Conservation (phyloP, 2,329 filamentous ascomycete species). For the Paramyrothecium sp. region DNA sequence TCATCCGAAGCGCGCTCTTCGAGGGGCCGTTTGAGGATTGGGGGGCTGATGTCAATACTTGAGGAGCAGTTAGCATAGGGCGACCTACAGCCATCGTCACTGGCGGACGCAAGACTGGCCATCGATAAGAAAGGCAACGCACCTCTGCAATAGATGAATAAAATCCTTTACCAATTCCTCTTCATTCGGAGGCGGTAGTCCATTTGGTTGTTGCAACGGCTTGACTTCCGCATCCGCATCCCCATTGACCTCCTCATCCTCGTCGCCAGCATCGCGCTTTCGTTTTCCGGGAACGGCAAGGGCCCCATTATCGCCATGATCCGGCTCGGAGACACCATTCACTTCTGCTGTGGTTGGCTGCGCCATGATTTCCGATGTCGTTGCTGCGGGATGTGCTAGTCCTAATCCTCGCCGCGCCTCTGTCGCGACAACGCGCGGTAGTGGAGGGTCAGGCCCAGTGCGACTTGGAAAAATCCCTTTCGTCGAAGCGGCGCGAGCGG, state of each 20-base stretch:
- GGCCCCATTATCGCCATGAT: conserved; percentile 24
- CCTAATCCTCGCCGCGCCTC: conserved; percentile 29
- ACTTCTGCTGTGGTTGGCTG: conserved; percentile 35
- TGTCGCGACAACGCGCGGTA: conserved; percentile 38
- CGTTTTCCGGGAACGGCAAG: conserved; percentile 47
- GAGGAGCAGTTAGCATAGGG: conserved; percentile 24
- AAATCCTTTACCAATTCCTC: conserved; percentile 36
- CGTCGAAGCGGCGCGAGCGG: conserved; percentile 30
- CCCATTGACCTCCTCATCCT: conserved; percentile 28
- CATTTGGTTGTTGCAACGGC: conserved; percentile 20
- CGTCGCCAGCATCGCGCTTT: conserved; percentile 55
- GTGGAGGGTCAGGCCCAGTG: conserved; percentile 33
- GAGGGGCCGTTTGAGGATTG: conserved; percentile 54
- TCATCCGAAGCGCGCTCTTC: conserved; percentile 39
- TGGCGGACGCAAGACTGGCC: conserved; percentile 2
- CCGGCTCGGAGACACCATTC: conserved; percentile 41
- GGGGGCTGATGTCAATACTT: conserved; percentile 54
- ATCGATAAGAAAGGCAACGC: conserved; percentile 14
- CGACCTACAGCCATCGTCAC: neutral
- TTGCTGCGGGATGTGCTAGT: conserved; percentile 13
- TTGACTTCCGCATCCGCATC: conserved; percentile 17
- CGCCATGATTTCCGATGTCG: conserved; percentile 33
- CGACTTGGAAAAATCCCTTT: conserved; percentile 36
- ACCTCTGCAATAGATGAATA: conserved; percentile 37
- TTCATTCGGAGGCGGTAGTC: conserved; percentile 23